Percentiles rank a stretch among this genome's conserved stretches.
These are phyloP conservation scores for Arthrobotrys entomopaga DNA, from an alignment of 2,329 filamentous ascomycete species.

Conservation along the genomic window DNA sequence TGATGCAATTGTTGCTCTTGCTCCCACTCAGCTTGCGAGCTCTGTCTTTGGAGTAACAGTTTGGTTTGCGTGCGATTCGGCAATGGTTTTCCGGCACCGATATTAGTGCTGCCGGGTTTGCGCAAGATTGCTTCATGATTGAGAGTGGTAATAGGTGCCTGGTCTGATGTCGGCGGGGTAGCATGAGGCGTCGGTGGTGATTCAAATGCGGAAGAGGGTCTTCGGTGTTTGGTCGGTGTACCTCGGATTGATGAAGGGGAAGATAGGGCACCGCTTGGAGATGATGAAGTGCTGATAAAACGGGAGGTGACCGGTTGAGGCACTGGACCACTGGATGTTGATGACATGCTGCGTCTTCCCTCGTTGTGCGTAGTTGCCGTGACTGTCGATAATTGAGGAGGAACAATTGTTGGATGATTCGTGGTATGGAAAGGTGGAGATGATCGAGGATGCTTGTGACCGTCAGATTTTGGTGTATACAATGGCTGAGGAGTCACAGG, in stretches of 20 bases:
- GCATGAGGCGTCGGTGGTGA: slow-evolving; percentile 52
- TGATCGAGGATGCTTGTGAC: slow-evolving; percentile 40
- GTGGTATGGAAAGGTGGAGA: slow-evolving; percentile 50
- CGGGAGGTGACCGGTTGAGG: slow-evolving; percentile 46
- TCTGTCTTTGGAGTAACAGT: slow-evolving; percentile 44
- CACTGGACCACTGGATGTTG: slow-evolving; percentile 42
- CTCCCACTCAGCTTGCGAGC: slow-evolving; percentile 51
- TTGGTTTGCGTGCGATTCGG: slow-evolving; percentile 53
- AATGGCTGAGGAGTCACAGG: slow-evolving; percentile 41
- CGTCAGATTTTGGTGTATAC: slow-evolving; percentile 42
- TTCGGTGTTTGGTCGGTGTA: slow-evolving; percentile 40
- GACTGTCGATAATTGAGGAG: slow-evolving; percentile 45
- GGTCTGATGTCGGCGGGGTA: slow-evolving; percentile 36
- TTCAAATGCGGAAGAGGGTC: slow-evolving; percentile 36
- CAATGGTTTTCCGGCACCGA: slow-evolving; percentile 46
- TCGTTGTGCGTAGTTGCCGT: slow-evolving; percentile 49
- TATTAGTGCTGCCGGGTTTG: slow-evolving; percentile 52
- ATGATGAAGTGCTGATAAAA: slow-evolving; percentile 48
- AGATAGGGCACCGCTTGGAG: slow-evolving; percentile 41
- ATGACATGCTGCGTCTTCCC: slow-evolving; percentile 51
- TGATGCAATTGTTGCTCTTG: slow-evolving; percentile 39
- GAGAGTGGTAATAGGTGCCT: slow-evolving; percentile 41
- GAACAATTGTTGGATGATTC: slow-evolving; percentile 45
- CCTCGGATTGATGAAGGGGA: slow-evolving; percentile 51
- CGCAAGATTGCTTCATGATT: slow-evolving; percentile 48